A percentile compares a stretch with the other conserved stretches of the same genome.
phyloP scores from a whole-genome alignment of 2,329 filamentous ascomycete genomes.

The Fusarium camptoceras region DNA sequence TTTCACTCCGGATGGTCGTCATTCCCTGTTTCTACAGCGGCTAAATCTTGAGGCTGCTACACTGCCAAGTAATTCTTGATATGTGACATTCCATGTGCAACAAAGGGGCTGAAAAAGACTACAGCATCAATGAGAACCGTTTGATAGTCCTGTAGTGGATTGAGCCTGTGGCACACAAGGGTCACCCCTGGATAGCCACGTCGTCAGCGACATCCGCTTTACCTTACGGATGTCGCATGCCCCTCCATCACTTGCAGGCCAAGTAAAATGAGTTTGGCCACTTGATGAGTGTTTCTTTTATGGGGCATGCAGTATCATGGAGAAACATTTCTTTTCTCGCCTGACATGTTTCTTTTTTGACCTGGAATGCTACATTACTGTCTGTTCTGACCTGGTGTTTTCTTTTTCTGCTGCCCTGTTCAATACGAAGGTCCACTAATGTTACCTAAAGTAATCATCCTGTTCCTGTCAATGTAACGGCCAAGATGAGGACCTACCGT shows the following conservation, averaged over 20 bases:
- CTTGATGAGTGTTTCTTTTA: neutral
- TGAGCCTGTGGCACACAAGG: neutral
- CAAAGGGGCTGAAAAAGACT: neutral
- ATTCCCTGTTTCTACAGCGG: neutral
- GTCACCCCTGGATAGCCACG: conserved; percentile 16
- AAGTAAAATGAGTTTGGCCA: neutral
- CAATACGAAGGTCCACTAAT: neutral
- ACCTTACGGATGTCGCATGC: neutral
- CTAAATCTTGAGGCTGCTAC: neutral
- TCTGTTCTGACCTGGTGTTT: neutral
- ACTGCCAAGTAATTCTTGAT: neutral
- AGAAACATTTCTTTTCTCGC: neutral
- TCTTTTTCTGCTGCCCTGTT: neutral
- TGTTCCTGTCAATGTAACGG: conserved; percentile 3
- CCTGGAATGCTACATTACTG: neutral
- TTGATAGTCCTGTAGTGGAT: neutral
- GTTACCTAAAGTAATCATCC: neutral
- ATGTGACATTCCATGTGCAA: neutral
- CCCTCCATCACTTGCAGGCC: neutral
- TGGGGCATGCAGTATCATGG: neutral
- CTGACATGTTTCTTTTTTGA: conserved; percentile 6
- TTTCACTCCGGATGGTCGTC: neutral
- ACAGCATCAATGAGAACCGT: conserved; percentile 4
- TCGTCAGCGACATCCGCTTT: conserved; percentile 21
- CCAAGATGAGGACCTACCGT: neutral